Percentiles rank a stretch among this genome's conserved stretches.
phyloP scores from a whole-genome alignment of 2,329 filamentous ascomycete species.

The Madurella mycetomatis region DNA sequence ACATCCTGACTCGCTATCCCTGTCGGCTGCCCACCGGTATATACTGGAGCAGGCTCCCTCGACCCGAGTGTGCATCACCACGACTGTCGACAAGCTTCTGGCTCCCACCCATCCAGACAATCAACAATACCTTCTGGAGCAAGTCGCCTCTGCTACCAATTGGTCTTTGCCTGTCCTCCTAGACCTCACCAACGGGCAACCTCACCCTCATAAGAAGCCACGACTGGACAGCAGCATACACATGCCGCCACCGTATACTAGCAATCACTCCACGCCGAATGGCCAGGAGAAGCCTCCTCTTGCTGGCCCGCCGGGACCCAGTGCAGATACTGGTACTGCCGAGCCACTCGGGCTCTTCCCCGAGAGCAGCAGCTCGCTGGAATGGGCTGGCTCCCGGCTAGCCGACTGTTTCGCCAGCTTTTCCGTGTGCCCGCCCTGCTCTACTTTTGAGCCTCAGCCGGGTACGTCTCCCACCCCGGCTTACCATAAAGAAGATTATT shows the following conservation, averaged over 20 bases:
- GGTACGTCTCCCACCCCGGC: slow-evolving; percentile 28
- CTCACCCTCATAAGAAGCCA: slow-evolving; percentile 27
- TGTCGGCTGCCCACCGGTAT: slow-evolving; percentile 25
- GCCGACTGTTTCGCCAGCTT: slow-evolving; percentile 34
- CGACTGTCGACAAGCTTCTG: slow-evolving; percentile 20
- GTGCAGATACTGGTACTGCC: slow-evolving; percentile 4
- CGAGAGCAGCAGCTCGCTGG: slow-evolving; percentile 15
- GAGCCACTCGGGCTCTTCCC: slow-evolving; percentile 19
- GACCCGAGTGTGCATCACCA: slow-evolving; percentile 18
- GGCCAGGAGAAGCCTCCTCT: slow-evolving; percentile 32
- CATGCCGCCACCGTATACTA: slow-evolving; percentile 30
- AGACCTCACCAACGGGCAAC: slow-evolving; percentile 22
- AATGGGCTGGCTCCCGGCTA: slow-evolving; percentile 30
- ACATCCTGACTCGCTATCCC: slow-evolving; percentile 27
- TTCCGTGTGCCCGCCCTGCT: slow-evolving; percentile 34
- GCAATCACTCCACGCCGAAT: slow-evolving; percentile 25
- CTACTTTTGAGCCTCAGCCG: slow-evolving; percentile 31
- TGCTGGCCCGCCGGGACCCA: slow-evolving; percentile 22
- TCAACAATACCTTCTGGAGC: slow-evolving; percentile 30
- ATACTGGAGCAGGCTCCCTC: slow-evolving; percentile 25
- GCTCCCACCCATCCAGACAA: slow-evolving; percentile 18
- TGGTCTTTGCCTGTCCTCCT: slow-evolving; percentile 29
- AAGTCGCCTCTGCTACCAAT: slow-evolving; percentile 33
- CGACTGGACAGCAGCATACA: slow-evolving; percentile 27
- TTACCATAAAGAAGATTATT: slow-evolving; percentile 2